Conservation (phyloP, 2,329 filamentous ascomycete species). For the Penicillium rolfsii region DNA sequence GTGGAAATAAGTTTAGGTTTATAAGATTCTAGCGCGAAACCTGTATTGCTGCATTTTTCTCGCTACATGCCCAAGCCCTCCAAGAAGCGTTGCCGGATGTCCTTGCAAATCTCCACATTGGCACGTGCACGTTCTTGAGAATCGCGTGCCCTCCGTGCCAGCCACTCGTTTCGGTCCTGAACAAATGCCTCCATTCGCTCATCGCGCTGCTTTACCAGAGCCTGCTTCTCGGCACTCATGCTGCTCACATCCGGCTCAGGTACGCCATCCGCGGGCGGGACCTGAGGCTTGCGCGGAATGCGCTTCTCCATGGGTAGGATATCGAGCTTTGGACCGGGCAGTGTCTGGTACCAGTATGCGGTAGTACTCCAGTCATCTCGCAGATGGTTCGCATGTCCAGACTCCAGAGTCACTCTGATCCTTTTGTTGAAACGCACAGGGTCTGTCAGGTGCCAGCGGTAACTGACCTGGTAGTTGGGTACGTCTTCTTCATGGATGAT, state of each 20-base stretch:
- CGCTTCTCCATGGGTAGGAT: background rate
- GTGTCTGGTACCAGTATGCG: background rate
- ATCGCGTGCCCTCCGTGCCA: background rate
- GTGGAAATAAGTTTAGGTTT: background rate
- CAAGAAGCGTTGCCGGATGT: background rate
- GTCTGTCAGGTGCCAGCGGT: conserved; percentile 41
- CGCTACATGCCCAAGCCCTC: background rate
- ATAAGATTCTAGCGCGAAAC: background rate
- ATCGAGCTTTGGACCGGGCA: background rate
- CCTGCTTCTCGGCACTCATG: background rate
- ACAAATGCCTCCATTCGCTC: background rate
- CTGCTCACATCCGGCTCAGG: background rate
- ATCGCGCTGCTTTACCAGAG: background rate
- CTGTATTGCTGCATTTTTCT: background rate
- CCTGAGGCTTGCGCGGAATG: background rate
- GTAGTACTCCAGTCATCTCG: background rate
- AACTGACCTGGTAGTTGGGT: conserved; percentile 38
- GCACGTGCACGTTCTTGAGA: background rate
- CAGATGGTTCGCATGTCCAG: background rate
- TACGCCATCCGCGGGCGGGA: background rate
- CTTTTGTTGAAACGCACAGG: conserved; percentile 38
- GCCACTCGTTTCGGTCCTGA: background rate
- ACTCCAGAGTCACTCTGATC: background rate
- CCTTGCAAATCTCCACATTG: background rate
- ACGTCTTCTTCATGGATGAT: conserved; percentile 42